A percentile compares a stretch with the other conserved stretches of the same genome.
phyloP scores from a whole-genome alignment of 1,139 yeast species.

The Suhomyces terraborum region DNA sequence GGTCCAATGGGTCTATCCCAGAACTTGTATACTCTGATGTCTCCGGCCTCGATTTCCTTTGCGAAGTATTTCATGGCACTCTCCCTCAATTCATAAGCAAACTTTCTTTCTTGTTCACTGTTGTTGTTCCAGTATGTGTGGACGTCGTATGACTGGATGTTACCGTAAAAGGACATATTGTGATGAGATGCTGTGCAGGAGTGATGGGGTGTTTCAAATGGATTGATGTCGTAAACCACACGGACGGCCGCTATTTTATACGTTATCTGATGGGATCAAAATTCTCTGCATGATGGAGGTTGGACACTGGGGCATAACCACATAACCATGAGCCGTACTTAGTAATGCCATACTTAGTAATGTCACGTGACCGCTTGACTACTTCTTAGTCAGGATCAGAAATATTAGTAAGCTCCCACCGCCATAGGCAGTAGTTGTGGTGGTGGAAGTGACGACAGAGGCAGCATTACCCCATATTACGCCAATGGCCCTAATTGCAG shows the following conservation, averaged over 20 bases:
- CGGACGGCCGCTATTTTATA: background rate
- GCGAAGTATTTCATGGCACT: conserved; percentile 46
- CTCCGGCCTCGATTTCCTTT: conserved; percentile 44
- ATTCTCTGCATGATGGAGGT: too few relatives aligned
- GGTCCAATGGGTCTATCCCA: conserved; percentile 60
- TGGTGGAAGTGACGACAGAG: too few relatives aligned
- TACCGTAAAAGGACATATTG: conserved; percentile 30
- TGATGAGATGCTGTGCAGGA: background rate
- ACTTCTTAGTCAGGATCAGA: background rate
- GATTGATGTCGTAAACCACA: background rate
- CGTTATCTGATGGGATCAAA: background rate
- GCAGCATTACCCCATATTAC: too few relatives aligned
- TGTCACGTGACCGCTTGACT: background rate
- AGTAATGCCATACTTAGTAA: background rate
- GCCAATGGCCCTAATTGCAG: too few relatives aligned
- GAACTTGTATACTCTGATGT: conserved; percentile 45
- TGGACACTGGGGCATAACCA: too few relatives aligned
- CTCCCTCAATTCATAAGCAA: conserved; percentile 43
- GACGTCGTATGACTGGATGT: conserved; percentile 48
- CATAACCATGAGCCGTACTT: background rate
- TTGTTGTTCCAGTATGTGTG: conserved; percentile 56
- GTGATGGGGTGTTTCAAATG: background rate
- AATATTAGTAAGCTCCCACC: background rate
- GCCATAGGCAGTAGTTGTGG: too few relatives aligned
- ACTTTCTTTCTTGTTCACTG: conserved; percentile 33